phyloP scores from a whole-genome alignment of 1,284 basidiomycete genomes.

The Cutaneotrichosporon sp. region DNA sequence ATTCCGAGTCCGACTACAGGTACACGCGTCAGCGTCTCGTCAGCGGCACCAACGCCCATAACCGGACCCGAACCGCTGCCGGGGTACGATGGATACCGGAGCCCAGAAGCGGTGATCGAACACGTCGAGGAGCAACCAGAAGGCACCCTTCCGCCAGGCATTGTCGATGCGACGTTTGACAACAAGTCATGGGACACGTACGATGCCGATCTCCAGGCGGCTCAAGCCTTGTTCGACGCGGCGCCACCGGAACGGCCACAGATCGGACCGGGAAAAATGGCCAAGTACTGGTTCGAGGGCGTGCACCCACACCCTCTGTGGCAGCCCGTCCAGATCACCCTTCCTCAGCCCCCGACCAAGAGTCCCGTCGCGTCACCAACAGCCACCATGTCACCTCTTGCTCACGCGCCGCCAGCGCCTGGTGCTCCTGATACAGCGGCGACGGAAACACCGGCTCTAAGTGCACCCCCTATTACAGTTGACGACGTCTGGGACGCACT shows the following conservation, averaged over 20 bases:
- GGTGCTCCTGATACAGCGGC: not conserved
- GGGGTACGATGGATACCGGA: conserved; percentile 23
- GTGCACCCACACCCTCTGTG: conserved; percentile 35
- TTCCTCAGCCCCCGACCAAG: conserved; percentile 20
- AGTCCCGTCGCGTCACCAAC: not conserved
- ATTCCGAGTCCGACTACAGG: no score
- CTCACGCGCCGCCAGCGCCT: not conserved
- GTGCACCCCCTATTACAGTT: conserved; percentile 7
- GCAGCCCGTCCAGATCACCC: conserved; percentile 25
- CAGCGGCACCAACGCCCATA: no score
- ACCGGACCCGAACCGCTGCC: conserved; percentile 3
- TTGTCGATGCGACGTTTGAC: conserved; percentile 22
- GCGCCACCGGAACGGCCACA: conserved; percentile 23
- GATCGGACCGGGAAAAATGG: conserved; percentile 33
- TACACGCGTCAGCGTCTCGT: no score
- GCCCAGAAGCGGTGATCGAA: conserved; percentile 41
- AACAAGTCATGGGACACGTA: not conserved
- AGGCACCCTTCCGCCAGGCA: conserved; percentile 29
- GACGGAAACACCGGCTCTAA: not conserved
- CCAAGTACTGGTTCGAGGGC: conserved; percentile 23
- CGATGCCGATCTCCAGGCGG: not conserved
- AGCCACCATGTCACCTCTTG: not conserved
- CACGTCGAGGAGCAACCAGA: conserved; percentile 30
- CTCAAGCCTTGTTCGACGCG: not conserved
- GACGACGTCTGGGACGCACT: conserved; percentile 33